Conservation (phyloP, 768 basidiomycete genomes). For the Boletus rubroflammeus region DNA sequence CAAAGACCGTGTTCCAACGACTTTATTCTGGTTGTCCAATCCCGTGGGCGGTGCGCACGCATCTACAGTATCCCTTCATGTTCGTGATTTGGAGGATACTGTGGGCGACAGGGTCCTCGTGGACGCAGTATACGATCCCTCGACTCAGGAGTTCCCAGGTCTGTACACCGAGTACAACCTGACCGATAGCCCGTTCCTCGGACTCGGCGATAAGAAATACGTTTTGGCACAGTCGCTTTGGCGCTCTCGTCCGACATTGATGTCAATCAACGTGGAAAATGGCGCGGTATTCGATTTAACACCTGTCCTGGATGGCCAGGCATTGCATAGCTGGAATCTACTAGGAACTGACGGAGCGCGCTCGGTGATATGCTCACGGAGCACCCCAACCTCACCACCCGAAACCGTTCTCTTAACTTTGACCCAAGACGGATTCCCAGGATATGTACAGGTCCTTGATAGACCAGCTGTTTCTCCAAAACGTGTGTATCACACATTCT, state of each 20-base stretch:
- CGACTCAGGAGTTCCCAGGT: constrained; percentile 51
- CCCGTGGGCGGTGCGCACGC: constrained; percentile 57
- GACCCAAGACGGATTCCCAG: constrained; percentile 12
- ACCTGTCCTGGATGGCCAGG: constrained; percentile 9
- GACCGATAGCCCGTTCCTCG: constrained; percentile 40
- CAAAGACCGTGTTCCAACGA: constrained; percentile 15
- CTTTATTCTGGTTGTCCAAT: constrained; percentile 53
- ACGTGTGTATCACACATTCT: constrained; percentile 30
- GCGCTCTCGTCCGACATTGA: constrained; percentile 50
- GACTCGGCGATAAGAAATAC: constrained; percentile 6
- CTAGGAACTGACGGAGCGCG: constrained; percentile 44
- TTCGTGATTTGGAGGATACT: constrained; percentile 33
- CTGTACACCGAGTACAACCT: constrained; percentile 54
- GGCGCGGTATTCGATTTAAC: constrained; percentile 39
- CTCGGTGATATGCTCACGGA: constrained; percentile 47
- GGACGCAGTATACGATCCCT: constrained; percentile 39
- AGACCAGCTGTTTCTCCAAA: constrained; percentile 37
- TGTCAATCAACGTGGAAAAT: constrained; percentile 41
- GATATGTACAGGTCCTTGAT: constrained; percentile 41
- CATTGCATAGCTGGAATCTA: constrained; percentile 52
- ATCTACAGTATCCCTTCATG: constrained; percentile 50
- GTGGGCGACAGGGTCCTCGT: constrained; percentile 32
- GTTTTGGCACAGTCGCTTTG: constrained; percentile 34
- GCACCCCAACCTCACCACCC: constrained; percentile 44
- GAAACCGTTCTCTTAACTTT: constrained; percentile 49